Base-by-base conservation (phyloP, 2,329 filamentous ascomycete species). In the Colletotrichum musicola region DNA sequence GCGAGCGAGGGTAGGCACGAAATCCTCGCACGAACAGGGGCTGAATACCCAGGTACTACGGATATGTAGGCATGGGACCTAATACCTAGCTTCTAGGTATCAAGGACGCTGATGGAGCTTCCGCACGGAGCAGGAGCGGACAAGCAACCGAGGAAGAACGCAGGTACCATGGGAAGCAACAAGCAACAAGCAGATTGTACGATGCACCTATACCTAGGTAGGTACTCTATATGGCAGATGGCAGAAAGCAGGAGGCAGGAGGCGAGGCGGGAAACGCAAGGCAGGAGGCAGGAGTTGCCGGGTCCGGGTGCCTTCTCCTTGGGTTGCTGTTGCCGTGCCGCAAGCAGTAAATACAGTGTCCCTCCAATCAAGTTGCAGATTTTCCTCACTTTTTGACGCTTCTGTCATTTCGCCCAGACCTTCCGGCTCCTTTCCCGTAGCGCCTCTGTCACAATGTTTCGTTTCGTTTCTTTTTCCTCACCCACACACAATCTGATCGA, bases 381-480 rank as follows among this genome's bases (percentile, higher is more conserved):
- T 63, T 46, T 30, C 6, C 42, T 46, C 44, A 44, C 44, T 57
- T 66, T 56, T 46, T 18, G 51, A 20, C 62, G 18, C 38, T 51
- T 53, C 42, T 67, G 46, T 57, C 64, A 62, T 53, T 63, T 63
- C 53, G 51, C 64, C 59, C 47, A 57, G 59, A 68, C 64, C 53
- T 63, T 38, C 64, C 47, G 64, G 64, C 38, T 68, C 60, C 38
- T 57, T 46, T 63, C 42, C 64, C 59, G 59, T 46, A 58, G 59
- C 64, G 54, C 35, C 44, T 49, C 53, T 51, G 54, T 55, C 54
- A 55, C 30, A 40, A 42, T 60, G 60, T 68, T 68, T 68, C 54
- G 60, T 68, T 68, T 68, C 60, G 54, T 59, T 68, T 68, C 64
- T 68, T 68, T 22, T 59, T 49, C 44, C 18, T 50, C 51, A 20